Evolutionary conservation across 2,329 filamentous ascomycete species (phyloP), one percentile per base, ranked within the genome.

Genomic region (Colletotrichum truncatum): DNA sequence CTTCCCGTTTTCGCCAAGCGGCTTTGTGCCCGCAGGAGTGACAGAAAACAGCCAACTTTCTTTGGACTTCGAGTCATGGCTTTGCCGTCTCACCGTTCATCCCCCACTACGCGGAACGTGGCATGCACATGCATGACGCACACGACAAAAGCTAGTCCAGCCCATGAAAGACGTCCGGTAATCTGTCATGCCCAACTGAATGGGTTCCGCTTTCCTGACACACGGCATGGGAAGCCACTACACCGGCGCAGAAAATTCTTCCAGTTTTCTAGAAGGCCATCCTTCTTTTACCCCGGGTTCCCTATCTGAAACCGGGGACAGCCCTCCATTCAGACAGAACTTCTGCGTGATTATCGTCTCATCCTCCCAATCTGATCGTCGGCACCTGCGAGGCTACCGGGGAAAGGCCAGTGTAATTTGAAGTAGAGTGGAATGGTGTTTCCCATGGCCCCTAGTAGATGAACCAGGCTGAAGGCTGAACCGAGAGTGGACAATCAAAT

Each of bases 341-440:
- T 26, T 54, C 26, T 62, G 43, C 57, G 43, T 61, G 56, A 65
- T 61, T 41, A 48, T 61, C 49, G 56, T 62, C 49, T 39, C 56
- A 65, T 62, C 49, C 49, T 41, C 51, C 43, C 62, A 30, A 48
- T 55, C 25, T 36, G 49, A 62, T 65, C 57, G 23, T 38, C 49
- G 49, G 49, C 49, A 55, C 18, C 26, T 36, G 8, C 32, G 21
- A 32, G 11, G 38, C 30, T 36, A n/a, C 52, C 3, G 18, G n/a
- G 14, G 4, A 28, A 28, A 14, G 36, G 28, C 48, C 16, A n/a
- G n/a, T n/a, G n/a, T n/a, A 25, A 30, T 46, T 18, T 41, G 49
- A 23, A 30, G 46, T 18, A n/a, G 34, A 28, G 32, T 21, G 38
- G 28, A 32, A 11, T 34, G 16, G 34, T 30, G 36, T 16, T 43